Evolutionary conservation across 352 stramenopile genomes (phyloP).

Genomic region (Peronospora destructor): DNA sequence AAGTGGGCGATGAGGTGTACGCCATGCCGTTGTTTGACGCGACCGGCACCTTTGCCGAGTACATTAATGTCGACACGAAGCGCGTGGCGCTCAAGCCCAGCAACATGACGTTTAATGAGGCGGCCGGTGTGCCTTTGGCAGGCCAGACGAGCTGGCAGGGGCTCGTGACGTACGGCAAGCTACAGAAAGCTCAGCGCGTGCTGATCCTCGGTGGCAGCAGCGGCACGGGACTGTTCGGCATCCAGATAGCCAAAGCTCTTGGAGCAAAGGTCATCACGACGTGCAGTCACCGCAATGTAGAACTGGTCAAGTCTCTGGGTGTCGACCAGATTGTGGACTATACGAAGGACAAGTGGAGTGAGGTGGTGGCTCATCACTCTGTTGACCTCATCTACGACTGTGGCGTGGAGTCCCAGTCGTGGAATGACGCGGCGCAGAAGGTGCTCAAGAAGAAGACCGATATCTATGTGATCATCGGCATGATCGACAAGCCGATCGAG

Average conservation of each 20-base stretch:
- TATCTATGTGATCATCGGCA: slow-evolving; percentile 33
- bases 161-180: slow-evolving; percentile 16
- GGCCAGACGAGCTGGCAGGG: slow-evolving; percentile 34
- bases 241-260: slow-evolving; percentile 52
- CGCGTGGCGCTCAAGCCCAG: slow-evolving; percentile 36
- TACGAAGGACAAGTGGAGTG: slow-evolving; percentile 37
- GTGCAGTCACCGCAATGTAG: slow-evolving; percentile 36
- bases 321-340: slow-evolving; percentile 53
- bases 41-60: slow-evolving; percentile 24
- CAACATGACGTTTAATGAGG: slow-evolving; percentile 26
- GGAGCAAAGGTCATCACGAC: slow-evolving; percentile 29
- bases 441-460: slow-evolving; percentile 32
- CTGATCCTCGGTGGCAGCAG: slow-evolving; percentile 45
- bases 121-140: slow-evolving; percentile 24
- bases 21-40: slow-evolving; percentile 13
- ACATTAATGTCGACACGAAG: slow-evolving; percentile 18
- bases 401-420: slow-evolving; percentile 10
- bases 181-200: slow-evolving; percentile 28
- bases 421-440: slow-evolving; percentile 31
- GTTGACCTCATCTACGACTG: slow-evolving; percentile 35
- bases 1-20: slow-evolving; percentile 30
- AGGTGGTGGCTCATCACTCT: slow-evolving; percentile 26
- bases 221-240: slow-evolving; percentile 43
- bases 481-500: slow-evolving; percentile 36
- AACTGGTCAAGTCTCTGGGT: slow-evolving; percentile 37